Percentiles rank a stretch among this genome's conserved stretches.
These are phyloP conservation scores for Gossypium ekmanianum DNA, from an alignment of 345 rosid genomes.

Conservation along the genomic window DNA sequence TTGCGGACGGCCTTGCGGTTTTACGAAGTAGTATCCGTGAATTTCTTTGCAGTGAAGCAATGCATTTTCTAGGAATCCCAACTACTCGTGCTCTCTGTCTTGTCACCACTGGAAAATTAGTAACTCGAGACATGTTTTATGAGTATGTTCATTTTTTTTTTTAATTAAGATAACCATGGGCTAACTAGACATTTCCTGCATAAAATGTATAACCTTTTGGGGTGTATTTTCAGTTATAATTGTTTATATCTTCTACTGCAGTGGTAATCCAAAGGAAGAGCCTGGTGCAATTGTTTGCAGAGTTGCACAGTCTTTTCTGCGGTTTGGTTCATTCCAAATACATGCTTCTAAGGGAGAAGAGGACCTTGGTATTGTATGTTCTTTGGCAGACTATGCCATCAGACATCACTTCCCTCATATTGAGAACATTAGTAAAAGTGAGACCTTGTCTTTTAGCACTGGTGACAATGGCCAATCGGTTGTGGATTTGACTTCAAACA, in stretches of 20 bases:
- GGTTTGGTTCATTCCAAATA: constrained; percentile 88
- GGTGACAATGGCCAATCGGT: constrained; percentile 70
- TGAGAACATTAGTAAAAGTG: constrained; percentile 72
- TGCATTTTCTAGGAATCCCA: constrained; percentile 92
- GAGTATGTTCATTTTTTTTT: constrained; percentile 58
- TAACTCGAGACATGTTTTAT: constrained; percentile 94
- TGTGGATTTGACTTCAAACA: constrained; percentile 91
- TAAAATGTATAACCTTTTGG: not conserved
- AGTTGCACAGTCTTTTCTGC: constrained; percentile 83
- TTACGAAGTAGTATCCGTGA: constrained; percentile 94
- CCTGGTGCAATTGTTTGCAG: constrained; percentile 96
- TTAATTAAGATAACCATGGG: not conserved
- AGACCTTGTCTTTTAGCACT: constrained; percentile 81
- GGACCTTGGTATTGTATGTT: constrained; percentile 68
- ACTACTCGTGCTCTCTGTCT: constrained; percentile 96
- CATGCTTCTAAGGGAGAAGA: constrained; percentile 92
- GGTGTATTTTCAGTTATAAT: not conserved
- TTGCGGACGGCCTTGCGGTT: constrained; percentile 98
- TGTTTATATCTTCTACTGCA: constrained; percentile 32
- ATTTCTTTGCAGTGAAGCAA: constrained; percentile 91
- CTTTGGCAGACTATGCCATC: constrained; percentile 92
- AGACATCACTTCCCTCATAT: constrained; percentile 83
- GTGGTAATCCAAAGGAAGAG: constrained; percentile 95
- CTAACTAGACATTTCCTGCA: not conserved
- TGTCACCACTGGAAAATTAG: constrained; percentile 86